Percentiles rank a stretch among this genome's conserved stretches.
Evolutionary conservation across 2,329 filamentous ascomycete genomes (phyloP).

Genomic region (Ophiocordyceps unilateralis): DNA sequence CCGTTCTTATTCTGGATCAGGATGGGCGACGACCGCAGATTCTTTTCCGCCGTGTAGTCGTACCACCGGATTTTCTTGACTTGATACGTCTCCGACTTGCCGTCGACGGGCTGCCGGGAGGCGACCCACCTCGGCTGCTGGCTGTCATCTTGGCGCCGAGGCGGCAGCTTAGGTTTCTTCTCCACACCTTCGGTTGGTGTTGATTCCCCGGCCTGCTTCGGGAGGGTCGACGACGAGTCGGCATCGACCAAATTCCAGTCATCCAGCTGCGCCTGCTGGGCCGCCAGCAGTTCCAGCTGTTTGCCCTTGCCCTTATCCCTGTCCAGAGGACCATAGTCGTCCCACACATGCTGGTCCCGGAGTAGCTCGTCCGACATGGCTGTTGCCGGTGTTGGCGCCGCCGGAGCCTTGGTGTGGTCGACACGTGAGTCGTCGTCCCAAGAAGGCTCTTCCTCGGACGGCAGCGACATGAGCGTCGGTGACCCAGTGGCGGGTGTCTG

Average conservation of each 20-base stretch:
- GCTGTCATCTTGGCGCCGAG: slow-evolving; percentile 11
- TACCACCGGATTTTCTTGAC: slow-evolving; percentile 85
- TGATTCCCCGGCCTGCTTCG: slow-evolving; percentile 3
- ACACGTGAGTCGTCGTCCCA: slow-evolving; percentile 20
- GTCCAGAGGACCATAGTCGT: slow-evolving; percentile 22
- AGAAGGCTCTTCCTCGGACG: slow-evolving; percentile 19
- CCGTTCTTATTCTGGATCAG: slow-evolving; percentile 88
- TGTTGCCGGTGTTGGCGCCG: slow-evolving; percentile 8
- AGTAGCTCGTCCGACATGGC: slow-evolving; percentile 16
- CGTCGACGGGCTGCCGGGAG: slow-evolving; percentile 24
- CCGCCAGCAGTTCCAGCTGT: slow-evolving; percentile 8
- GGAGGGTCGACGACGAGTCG: slow-evolving; percentile 12
- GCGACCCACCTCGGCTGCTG: slow-evolving; percentile 17
- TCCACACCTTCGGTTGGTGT: slow-evolving; percentile 1
- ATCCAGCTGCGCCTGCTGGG: slow-evolving; percentile 13
- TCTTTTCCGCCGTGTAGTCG: slow-evolving; percentile 41
- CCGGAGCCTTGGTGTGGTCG: slow-evolving; percentile 10
- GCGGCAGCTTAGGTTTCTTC: slow-evolving; percentile 20
- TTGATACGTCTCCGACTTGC: slow-evolving; percentile 62
- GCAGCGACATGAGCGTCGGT: slow-evolving; percentile 17
- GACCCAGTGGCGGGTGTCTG: slow-evolving; percentile 9
- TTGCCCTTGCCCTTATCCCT: slow-evolving; percentile 23
- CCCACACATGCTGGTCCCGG: slow-evolving; percentile 31
- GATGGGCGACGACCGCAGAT: slow-evolving; percentile 64
- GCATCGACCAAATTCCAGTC: slow-evolving; percentile 36